phyloP scores from a whole-genome alignment of 345 rosid genomes.

The Aethionema arabicum region DNA sequence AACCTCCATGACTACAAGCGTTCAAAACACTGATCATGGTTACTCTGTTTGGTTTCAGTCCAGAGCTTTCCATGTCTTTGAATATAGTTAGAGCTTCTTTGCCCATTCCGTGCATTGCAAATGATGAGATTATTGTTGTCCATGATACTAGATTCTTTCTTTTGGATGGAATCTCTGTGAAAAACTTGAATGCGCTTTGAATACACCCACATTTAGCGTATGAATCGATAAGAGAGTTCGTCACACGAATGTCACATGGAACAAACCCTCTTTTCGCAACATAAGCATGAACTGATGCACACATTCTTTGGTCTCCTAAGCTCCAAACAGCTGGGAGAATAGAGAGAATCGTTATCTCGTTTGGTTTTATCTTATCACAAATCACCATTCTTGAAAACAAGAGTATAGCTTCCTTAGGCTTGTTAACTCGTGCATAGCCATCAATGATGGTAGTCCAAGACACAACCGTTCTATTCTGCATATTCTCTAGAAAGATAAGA shows the following conservation, averaged over 20 bases:
- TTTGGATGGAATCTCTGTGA: constrained; percentile 44
- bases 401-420: constrained; percentile 50
- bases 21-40: constrained; percentile 72
- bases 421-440: constrained; percentile 58
- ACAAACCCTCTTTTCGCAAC: constrained; percentile 58
- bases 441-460: constrained; percentile 86
- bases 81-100: constrained; percentile 60
- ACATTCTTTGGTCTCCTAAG: constrained; percentile 47
- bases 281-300: constrained; percentile 61
- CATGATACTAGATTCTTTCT: constrained; percentile 70
- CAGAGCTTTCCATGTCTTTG: constrained; percentile 56
- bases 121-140: constrained; percentile 78
- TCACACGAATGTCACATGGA: constrained; percentile 56
- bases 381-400: constrained; percentile 68
- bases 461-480: constrained; percentile 63
- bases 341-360: constrained; percentile 64
- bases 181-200: constrained; percentile 50
- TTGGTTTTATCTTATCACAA: constrained; percentile 48
- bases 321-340: constrained; percentile 63
- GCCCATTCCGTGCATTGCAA: constrained; percentile 85
- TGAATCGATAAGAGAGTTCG: constrained; percentile 61
- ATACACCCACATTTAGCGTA: constrained; percentile 84
- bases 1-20: constrained; percentile 90
- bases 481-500: constrained; percentile 52
- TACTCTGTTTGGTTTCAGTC: constrained; percentile 62